Evolutionary conservation across 140 eudicot species (phyloP), one percentile per base, ranked within the genome.

Genomic region (Cichorium intybus): DNA sequence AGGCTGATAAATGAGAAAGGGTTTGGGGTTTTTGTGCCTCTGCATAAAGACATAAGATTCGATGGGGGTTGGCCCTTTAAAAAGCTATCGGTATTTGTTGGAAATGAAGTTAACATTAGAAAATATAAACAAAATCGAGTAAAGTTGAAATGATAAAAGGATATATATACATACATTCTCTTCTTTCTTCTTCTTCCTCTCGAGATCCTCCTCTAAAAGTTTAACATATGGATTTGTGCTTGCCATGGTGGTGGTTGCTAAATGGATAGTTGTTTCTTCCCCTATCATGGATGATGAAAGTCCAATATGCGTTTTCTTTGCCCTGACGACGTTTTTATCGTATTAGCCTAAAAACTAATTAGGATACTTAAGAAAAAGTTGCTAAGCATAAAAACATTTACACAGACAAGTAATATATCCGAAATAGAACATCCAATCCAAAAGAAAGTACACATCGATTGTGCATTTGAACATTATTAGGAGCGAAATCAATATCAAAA

Each of bases 141-240:
- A 0, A 51, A n/a, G n/a, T n/a, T n/a, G n/a, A n/a, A n/a, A n/a
- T n/a, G n/a, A n/a, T n/a, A n/a, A n/a, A n/a, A n/a, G n/a, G n/a
- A n/a, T n/a, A n/a, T n/a, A n/a, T n/a, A n/a, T n/a, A n/a, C n/a
- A 10, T 50, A 77, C 82, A 78, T 77, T 77, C 56, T 77, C 82
- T 61, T 77, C 82, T 61, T 77, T 77, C 77, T 77, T 77, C 66
- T 71, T 71, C 74, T 77, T 77, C 78, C 73, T 71, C 75, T 76
- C 81, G 16, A 63, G 77, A 17, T 76, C 76, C 68, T 76, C 81
- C 56, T 70, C 76, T 6, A 56, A 21, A 55, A 73, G 72, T 7
- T 8, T 41, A 31, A 45, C 67, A 24, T 55, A 60, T 1, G 52
- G 54, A 64, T 73, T 73, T 5, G 54, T 5, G 27, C 28, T 27